Evolutionary conservation across 192 early-diverging fungal species (phyloP), one percentile per base, ranked within the genome.

Genomic region (Phlyctochytrium arcticum): DNA sequence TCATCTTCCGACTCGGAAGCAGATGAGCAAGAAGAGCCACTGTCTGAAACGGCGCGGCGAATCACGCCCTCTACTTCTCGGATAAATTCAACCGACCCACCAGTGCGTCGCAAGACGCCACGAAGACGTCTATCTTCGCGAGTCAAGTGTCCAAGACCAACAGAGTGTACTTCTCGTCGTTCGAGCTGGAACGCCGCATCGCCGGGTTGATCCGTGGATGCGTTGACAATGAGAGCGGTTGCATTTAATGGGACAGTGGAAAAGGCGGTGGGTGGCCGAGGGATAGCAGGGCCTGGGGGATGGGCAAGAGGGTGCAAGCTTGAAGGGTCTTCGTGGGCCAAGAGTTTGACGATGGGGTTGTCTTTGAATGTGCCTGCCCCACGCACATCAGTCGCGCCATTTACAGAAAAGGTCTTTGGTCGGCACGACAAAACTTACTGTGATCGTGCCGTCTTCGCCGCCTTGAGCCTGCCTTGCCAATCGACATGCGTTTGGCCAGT

Each of bases 371-470:
- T 12, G 36, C 54, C 60, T 60, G 4, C n/a, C n/a, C n/a, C 19
- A 26, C 15, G 15, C 10, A 24, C 12, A 23, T 12, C 17, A 1
- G 26, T 23, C 17, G 17, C 26, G 49, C 12, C 19, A 51, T 17
- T 51, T 27, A 51, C 49, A 1, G 39, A n/a, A 19, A 0, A 15
- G 50, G 26, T 12, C 9, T 7, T 53, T 23, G 24, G 21, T 12
- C 15, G 12, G 50, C 50, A 19, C 50, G 24, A 24, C 2, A 39
- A 57, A 21, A 51, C 58, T 27, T 36, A 63, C 54, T 58, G 32
- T 72, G 66, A 35, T 72, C 70, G 59, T 55, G 51, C 9, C 70
- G 56, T n/a, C 60, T 56, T n/a, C 70, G 63, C 21, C 70, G 56
- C 1, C 70, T 33, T 3, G 70, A 62, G 29, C 70, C 70, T 19